Conservation (phyloP, 306 rosid genomes). For the Acacia crassicarpa region DNA sequence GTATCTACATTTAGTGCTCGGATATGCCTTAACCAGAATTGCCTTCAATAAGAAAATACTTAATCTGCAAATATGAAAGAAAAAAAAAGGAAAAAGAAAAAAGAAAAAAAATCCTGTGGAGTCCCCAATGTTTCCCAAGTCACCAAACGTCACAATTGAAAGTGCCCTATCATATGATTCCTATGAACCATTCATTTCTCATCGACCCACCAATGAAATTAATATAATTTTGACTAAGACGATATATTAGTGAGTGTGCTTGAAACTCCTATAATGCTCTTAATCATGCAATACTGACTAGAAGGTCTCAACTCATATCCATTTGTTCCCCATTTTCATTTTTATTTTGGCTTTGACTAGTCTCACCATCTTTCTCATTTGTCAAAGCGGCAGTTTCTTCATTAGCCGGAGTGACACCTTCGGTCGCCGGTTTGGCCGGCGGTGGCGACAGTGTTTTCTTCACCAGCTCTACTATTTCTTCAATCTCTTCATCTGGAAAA, state of each 20-base stretch:
- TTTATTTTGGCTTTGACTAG: conserved; percentile 9
- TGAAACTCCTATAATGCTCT: background rate
- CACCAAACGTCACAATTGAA: background rate
- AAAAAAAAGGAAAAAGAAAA: no score
- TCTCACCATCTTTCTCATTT: conserved; percentile 21
- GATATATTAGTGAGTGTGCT: background rate
- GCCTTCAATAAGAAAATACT: no score
- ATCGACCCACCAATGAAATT: background rate
- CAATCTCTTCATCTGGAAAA: conserved; percentile 38
- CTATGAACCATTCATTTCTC: background rate
- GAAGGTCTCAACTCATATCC: conserved; percentile 37
- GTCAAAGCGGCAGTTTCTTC: conserved; percentile 14
- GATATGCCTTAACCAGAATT: no score
- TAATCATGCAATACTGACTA: background rate
- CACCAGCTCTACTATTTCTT: conserved; percentile 56
- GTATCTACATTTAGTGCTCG: no score
- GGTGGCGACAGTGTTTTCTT: conserved; percentile 44
- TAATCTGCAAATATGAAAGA: no score
- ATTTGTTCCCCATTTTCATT: conserved; percentile 28
- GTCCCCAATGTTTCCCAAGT: background rate
- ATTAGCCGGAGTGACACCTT: background rate
- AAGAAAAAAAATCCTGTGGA: background rate
- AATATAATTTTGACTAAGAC: background rate
- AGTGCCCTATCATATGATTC: background rate
- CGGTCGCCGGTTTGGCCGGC: background rate